These are phyloP conservation scores for Fusarium marasasianum DNA, from an alignment of 2,329 filamentous ascomycete genomes.

Conservation along the genomic window DNA sequence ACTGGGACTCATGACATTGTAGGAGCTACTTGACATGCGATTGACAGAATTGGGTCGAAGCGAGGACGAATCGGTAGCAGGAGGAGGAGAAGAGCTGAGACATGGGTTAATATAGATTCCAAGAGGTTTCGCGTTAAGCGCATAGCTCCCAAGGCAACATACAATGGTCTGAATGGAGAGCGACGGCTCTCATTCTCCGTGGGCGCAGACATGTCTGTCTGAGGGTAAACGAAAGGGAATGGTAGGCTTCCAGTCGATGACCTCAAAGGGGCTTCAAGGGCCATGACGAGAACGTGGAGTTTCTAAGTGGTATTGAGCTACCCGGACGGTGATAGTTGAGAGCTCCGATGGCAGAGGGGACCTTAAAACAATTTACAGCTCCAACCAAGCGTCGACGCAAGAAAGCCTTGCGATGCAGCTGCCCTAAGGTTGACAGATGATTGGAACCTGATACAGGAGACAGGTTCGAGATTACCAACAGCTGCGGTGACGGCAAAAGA, in stretches of 20 bases:
- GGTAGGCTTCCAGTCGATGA: slow-evolving; percentile 65
- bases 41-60: slow-evolving; percentile 63
- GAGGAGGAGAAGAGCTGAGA: slow-evolving; percentile 49
- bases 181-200: slow-evolving; percentile 61
- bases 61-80: slow-evolving; percentile 55
- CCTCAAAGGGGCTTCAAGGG: slow-evolving; percentile 64
- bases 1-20: slow-evolving; percentile 69
- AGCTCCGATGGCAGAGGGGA: slow-evolving; percentile 6
- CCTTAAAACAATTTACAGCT: slow-evolving; percentile 17
- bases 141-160: slow-evolving; percentile 43
- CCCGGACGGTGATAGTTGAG: slow-evolving; percentile 23
- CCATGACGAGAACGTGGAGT: slow-evolving; percentile 43
- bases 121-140: neutral
- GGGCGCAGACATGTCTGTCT: slow-evolving; percentile 63
- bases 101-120: slow-evolving; percentile 11
- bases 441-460: neutral
- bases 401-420: slow-evolving; percentile 39
- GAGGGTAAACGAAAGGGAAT: slow-evolving; percentile 55
- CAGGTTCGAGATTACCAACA: slow-evolving; percentile 1
- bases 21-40: slow-evolving; percentile 57
- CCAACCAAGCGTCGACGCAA: slow-evolving; percentile 32
- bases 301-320: slow-evolving; percentile 7
- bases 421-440: slow-evolving; percentile 16
- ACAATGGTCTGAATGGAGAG: slow-evolving; percentile 63
- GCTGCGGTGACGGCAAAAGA: slow-evolving; percentile 11